These are phyloP conservation scores for Stachybotrys echinatus DNA, from an alignment of 2,329 filamentous ascomycete genomes.

Conservation along the genomic window DNA sequence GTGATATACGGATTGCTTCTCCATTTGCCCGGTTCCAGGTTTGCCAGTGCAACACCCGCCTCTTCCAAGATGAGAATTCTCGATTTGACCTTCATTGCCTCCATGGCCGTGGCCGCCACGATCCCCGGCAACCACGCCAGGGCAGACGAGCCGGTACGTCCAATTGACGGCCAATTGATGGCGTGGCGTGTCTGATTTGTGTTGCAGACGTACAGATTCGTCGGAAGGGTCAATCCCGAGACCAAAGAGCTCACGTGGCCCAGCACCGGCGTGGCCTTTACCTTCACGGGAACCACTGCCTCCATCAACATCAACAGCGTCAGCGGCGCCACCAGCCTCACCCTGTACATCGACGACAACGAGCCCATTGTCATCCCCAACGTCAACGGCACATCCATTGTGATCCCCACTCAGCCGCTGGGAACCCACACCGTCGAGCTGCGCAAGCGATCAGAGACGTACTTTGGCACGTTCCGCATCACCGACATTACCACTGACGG, in stretches of 20 bases:
- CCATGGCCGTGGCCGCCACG: too few relatives aligned
- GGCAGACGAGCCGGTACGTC: neutral
- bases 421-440: slow-evolving; percentile 30
- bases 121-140: neutral
- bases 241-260: slow-evolving; percentile 39
- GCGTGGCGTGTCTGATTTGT: neutral
- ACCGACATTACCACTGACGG: slow-evolving; percentile 18
- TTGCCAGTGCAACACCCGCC: too few relatives aligned
- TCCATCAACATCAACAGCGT: slow-evolving; percentile 24
- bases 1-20: too few relatives aligned
- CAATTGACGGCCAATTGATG: neutral
- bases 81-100: neutral
- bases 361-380: slow-evolving; percentile 18
- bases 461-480: slow-evolving; percentile 16
- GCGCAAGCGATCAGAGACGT: slow-evolving; percentile 32
- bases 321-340: slow-evolving; percentile 24
- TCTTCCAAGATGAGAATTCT: neutral
- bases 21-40: too few relatives aligned
- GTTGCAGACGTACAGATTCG: slow-evolving; percentile 14
- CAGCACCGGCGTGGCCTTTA: slow-evolving; percentile 34
- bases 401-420: slow-evolving; percentile 21
- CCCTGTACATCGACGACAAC: slow-evolving; percentile 27
- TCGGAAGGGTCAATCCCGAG: slow-evolving; percentile 35
- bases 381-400: slow-evolving; percentile 20
- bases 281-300: slow-evolving; percentile 32